phyloP scores from a whole-genome alignment of 2,329 filamentous ascomycete genomes.

The Verticillium tricorpus region DNA sequence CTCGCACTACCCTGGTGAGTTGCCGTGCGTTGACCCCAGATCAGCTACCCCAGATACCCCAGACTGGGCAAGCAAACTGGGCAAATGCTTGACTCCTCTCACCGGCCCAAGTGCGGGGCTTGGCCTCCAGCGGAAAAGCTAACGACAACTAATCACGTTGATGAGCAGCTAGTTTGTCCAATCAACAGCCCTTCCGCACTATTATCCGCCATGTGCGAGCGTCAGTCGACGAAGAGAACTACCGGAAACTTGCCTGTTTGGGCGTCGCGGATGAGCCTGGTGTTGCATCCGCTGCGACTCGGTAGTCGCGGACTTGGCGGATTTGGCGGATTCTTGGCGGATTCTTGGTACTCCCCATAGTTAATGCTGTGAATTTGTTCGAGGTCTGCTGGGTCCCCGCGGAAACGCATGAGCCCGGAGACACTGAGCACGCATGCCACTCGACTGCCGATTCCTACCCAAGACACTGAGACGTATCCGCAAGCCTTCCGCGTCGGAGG shows the following conservation, averaged over 20 bases:
- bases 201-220: constrained; percentile 1
- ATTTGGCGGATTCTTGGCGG: constrained; percentile 1
- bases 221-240: not conserved
- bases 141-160: not conserved
- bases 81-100: not conserved
- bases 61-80: not conserved
- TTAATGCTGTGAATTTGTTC: not conserved
- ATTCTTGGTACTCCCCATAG: not conserved
- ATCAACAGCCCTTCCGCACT: not conserved
- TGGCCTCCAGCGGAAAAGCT: not conserved
- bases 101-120: not conserved
- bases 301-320: not conserved
- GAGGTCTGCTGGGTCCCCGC: not conserved
- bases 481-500: not conserved
- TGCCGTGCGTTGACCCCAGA: not conserved
- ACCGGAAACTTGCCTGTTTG: not conserved
- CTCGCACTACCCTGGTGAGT: not conserved
- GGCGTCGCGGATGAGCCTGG: not conserved
- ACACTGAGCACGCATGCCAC: not conserved
- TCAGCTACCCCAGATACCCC: not conserved
- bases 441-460: not conserved
- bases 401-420: not conserved
- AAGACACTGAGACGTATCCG: not conserved
- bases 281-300: not conserved
- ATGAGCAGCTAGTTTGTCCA: not conserved